Base-by-base conservation (phyloP, 352 stramenopile species). In the Globisporangium acanthophoron region DNA sequence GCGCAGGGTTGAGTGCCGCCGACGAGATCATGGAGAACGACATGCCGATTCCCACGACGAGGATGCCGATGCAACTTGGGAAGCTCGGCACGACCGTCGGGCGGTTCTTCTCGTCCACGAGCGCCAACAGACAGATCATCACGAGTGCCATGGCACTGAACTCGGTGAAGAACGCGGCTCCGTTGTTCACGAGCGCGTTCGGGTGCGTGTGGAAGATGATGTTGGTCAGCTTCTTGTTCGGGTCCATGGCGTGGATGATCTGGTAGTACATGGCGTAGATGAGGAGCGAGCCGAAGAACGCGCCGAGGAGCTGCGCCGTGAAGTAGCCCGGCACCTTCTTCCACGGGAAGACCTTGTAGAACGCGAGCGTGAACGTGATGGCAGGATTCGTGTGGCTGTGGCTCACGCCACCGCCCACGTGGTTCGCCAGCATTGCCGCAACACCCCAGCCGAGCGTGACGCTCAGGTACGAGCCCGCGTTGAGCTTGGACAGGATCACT, bases 381-480 rank as follows among this genome's bases (percentile, higher is more conserved):
- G 73, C 70, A 4, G 73, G 73, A 60, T 82, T 82, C 20, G 79
- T 5, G 50, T 62, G 56, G 5, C 56, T 57, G 66, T 82, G 70
- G 55, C 69, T 78, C 48, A 75, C 67, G 41, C 70, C 65, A 5
- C 61, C 69, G 20, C 53, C 61, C 3, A 67, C 35, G 61, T 81
- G 67, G 50, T 78, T 71, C 20, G 16, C 73, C 20, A 82, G 31
- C 62, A 77, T 73, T 43, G 78, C 70, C 0, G 65, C 73, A 21
- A 82, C 52, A 16, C 73, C 73, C 67, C 73, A 81, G 13, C 31
- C 58, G n/a, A 81, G 29, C 29, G 59, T 77, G 7, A 81, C 55
- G 15, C 62, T 73, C 29, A 54, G 33, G 54, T 60, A 73, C 12
- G 43, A 58, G 20, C 66, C 66, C 2, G 54, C 43, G 0, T 41